Base-by-base conservation (phyloP, 352 stramenopile species). In the Globisporangium cystogenes region DNA sequence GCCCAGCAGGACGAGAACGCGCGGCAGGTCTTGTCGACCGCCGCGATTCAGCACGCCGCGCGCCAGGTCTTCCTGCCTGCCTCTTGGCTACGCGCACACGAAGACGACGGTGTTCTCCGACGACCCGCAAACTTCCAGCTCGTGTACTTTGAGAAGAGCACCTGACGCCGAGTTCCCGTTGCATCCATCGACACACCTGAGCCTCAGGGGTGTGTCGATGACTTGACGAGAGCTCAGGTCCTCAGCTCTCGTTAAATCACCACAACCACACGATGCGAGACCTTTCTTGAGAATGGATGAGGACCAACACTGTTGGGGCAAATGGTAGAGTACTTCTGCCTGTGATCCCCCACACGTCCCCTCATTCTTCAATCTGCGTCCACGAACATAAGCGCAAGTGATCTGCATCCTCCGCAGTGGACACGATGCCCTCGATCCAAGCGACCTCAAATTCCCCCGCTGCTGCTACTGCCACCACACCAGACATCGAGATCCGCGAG, bases 401-500 rank as follows among this genome's bases (percentile, higher is more conserved):
- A n/a, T n/a, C n/a, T n/a, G n/a, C n/a, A n/a, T 1, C 36, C n/a
- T 16, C 36, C 4, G n/a, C 36, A 16, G 11, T n/a, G 1, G 3
- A 20, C 18, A 37, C 31, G 11, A 41, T n/a, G 36, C 12, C 11
- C 1, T 20, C 16, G 3, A 20, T 41, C 11, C 4, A 7, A 14
- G 11, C 36, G 18, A 37, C 14, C 23, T 37, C 14, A 23, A 36
- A n/a, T n/a, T n/a, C n/a, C n/a, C n/a, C n/a, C n/a, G n/a, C n/a
- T n/a, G n/a, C 20, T 10, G 7, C 20, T 8, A 6, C 21, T 15
- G 48, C 43, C 23, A 12, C 11, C n/a, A n/a, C 16, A 1, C 48
- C 27, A 16, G 23, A 27, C 36, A 55, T 65, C 20, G 37, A 14
- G 16, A 65, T 65, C 43, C 59, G 53, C 27, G 15, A 46, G 53